A percentile compares a stretch with the other conserved stretches of the same genome.
Conservation (phyloP, 2,329 filamentous ascomycete species). For the Curvularia sp. region DNA sequence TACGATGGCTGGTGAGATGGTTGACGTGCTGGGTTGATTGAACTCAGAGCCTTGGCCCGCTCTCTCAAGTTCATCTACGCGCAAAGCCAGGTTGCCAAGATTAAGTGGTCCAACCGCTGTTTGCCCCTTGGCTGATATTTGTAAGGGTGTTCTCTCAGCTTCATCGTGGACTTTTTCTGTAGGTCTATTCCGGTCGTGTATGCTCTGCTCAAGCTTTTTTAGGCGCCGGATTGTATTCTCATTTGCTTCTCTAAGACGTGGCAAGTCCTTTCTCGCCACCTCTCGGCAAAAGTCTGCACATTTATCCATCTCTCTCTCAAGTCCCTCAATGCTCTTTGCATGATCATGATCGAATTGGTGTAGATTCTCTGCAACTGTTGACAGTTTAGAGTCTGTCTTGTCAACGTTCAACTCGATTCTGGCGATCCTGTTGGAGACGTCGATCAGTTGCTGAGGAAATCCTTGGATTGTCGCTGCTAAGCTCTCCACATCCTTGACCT, state of each 20-base stretch:
- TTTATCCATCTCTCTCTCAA: neutral
- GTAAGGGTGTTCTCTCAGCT: neutral
- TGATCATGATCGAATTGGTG: neutral
- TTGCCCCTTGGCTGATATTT: neutral
- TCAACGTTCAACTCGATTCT: neutral
- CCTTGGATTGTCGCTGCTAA: slow-evolving; percentile 1
- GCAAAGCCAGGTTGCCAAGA: neutral
- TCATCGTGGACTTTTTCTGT: neutral
- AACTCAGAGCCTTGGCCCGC: neutral
- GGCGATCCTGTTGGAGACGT: slow-evolving; percentile 2
- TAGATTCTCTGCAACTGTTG: neutral
- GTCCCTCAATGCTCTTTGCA: neutral
- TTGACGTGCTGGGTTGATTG: neutral
- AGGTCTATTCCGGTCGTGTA: neutral
- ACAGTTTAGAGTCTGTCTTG: neutral
- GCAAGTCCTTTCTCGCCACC: neutral
- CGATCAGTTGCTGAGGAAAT: slow-evolving; percentile 2
- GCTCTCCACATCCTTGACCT: neutral
- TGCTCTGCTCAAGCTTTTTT: neutral
- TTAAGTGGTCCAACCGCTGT: neutral
- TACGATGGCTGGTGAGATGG: neutral
- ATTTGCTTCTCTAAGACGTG: neutral
- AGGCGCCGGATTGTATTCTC: neutral
- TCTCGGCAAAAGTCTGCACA: neutral
- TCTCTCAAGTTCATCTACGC: neutral